Evolutionary conservation across 176 grass and related monocot genomes (phyloP).

Genomic region (Oryza nivara): DNA sequence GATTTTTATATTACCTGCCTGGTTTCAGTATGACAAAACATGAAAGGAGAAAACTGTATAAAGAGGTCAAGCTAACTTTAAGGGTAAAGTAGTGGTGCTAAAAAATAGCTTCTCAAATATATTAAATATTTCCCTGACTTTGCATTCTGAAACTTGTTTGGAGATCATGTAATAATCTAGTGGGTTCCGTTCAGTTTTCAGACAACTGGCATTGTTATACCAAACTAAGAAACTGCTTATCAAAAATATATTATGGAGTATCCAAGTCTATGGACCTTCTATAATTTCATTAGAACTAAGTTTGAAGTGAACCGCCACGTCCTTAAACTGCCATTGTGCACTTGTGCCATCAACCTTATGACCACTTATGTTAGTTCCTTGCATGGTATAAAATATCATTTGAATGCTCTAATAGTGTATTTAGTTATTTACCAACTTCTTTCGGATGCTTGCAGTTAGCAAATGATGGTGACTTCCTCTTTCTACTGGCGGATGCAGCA

Average conservation of each 20-base stretch:
- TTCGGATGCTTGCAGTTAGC: constrained; percentile 59
- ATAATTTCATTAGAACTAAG: not conserved
- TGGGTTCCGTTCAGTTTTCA: not conserved
- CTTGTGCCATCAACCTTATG: not conserved
- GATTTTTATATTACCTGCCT: not conserved
- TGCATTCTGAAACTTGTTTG: constrained; percentile 19
- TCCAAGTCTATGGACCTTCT: constrained; percentile 16
- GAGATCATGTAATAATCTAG: constrained; percentile 18
- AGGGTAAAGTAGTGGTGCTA: not conserved
- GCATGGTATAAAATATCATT: not conserved
- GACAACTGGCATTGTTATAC: not conserved
- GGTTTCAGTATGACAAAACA: not conserved
- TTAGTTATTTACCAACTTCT: not conserved
- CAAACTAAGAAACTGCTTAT: not conserved
- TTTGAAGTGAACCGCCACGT: not conserved
- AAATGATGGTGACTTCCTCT: constrained; percentile 94
- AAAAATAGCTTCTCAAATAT: constrained; percentile 19
- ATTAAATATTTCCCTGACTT: not conserved
- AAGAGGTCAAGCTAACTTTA: constrained; percentile 14
- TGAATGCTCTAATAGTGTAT: not conserved
- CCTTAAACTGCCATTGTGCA: constrained; percentile 7
- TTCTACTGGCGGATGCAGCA: constrained; percentile 86
- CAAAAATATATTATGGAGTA: constrained; percentile 24
- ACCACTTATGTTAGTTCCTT: constrained; percentile 6
- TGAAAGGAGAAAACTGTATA: not conserved